Percentiles rank a stretch among this genome's conserved stretches.
These are phyloP conservation scores for Colletotrichum zoysiae DNA, from an alignment of 2,329 filamentous ascomycete genomes.

Conservation along the genomic window DNA sequence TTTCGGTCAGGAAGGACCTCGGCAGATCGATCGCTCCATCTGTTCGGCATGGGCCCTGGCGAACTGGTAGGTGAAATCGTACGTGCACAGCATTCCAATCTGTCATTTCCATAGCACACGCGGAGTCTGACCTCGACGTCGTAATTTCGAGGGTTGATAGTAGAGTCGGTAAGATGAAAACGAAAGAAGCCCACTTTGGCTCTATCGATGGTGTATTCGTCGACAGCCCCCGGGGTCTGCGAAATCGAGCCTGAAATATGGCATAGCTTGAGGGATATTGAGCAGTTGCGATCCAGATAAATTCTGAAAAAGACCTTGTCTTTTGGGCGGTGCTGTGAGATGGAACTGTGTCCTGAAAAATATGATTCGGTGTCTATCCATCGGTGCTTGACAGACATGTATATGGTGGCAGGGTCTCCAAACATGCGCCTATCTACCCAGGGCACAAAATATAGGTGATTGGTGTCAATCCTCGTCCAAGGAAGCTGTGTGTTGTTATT, in stretches of 20 bases:
- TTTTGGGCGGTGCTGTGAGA: not conserved
- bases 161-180: not conserved
- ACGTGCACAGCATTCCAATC: not conserved
- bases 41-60: not conserved
- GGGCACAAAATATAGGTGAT: not conserved
- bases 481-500: not conserved
- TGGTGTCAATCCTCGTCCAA: not conserved
- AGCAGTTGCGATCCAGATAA: not conserved
- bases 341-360: not conserved
- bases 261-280: not conserved
- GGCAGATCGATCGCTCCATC: not conserved
- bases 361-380: not conserved
- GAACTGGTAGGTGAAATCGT: not conserved
- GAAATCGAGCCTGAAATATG: not conserved
- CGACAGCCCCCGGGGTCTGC: not conserved
- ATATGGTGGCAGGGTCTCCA: not conserved
- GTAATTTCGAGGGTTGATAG: not conserved
- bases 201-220: not conserved
- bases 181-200: not conserved
- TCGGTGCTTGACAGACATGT: not conserved
- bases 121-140: not conserved
- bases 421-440: not conserved
- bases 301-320: not conserved
- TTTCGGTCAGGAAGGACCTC: not conserved
- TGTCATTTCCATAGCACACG: fast-evolving